Evolutionary conservation across 768 basidiomycete species (phyloP).

Genomic region (Podaxis sp.): DNA sequence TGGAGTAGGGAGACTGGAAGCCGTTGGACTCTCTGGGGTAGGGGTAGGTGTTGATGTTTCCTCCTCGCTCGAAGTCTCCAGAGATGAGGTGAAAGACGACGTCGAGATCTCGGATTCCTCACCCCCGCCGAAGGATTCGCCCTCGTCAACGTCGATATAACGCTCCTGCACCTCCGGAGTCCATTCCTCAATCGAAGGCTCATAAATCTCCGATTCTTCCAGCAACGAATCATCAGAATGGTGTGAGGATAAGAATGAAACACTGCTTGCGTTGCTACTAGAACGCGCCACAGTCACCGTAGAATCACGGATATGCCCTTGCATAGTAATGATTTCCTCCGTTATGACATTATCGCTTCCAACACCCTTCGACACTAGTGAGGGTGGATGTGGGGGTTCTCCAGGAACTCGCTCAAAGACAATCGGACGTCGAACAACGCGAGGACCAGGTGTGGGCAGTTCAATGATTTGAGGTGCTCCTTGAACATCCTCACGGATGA

Average conservation of each 20-base stretch:
- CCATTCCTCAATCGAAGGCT: slow-evolving; percentile 4
- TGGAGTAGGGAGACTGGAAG: slow-evolving; percentile 15
- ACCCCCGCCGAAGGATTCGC: neutral
- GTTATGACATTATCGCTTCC: slow-evolving; percentile 33
- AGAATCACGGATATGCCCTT: slow-evolving; percentile 20
- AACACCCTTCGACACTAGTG: slow-evolving; percentile 35
- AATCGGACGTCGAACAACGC: neutral
- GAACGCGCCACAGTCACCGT: slow-evolving; percentile 29
- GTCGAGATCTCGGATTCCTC: slow-evolving; percentile 8
- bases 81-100: slow-evolving; percentile 8
- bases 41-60: slow-evolving; percentile 6
- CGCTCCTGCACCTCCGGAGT: neutral
- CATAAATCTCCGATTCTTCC: slow-evolving; percentile 21
- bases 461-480: slow-evolving; percentile 3
- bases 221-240: slow-evolving; percentile 69
- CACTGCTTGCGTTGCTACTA: slow-evolving; percentile 37
- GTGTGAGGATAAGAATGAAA: slow-evolving; percentile 50
- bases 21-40: slow-evolving; percentile 28
- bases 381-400: slow-evolving; percentile 7
- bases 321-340: slow-evolving; percentile 4
- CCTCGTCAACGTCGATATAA: neutral
- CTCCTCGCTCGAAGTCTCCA: slow-evolving; percentile 6
- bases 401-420: slow-evolving; percentile 2
- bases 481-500: slow-evolving; percentile 6
- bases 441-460: neutral